Evolutionary conservation across 495 filamentous ascomycete species (phyloP), one percentile per base, ranked within the genome.

Genomic region (Schizothecium vesticola): DNA sequence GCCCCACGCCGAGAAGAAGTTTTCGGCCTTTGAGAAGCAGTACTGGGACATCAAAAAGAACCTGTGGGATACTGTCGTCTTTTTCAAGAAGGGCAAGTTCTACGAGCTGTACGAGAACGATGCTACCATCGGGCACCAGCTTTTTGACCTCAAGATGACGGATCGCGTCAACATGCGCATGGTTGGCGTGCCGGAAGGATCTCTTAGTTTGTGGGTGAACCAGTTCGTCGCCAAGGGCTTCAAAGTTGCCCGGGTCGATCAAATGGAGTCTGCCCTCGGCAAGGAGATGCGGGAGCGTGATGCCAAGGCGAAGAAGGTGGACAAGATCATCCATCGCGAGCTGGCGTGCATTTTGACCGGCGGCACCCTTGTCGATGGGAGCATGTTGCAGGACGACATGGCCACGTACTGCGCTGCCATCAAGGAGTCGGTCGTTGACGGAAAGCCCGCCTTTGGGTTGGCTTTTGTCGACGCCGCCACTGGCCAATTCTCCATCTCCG

Each of bases 41-140:
- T 99, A 98, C 78, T 99, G 95, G 95, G 94, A 97, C 74, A 98
- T 99, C 78, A 99, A 99, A 83, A 91, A 93, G 78, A 97, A 97
- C 63, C 92, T 94, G 71, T 97, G 91, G 91, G 92, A 97, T 68
- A 98, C 93, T 0, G 90, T 99, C 23, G 95, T 99, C 16, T 99
- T 99, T 81, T 99, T 99, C 85, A 98, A 97, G 80, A 99, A 99
- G 81, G 95, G 95, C 68, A 99, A 99, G 76, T 99, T 99, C 80
- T 99, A 97, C 77, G 95, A 99, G 76, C 85, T 99, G 0, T 99
- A 97, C 76, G 96, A 99, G 75, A 96, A 97, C 69, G 95, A 99
- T 81, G 95, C 95, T 16, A 97, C 94, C 0, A 92, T 99, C 65
- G 96, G 96, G 13, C 92, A 98, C 75, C 95, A 97, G 78, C 83